Conservation (phyloP, 129 eudicot genomes). For the Tagetes erecta region DNA sequence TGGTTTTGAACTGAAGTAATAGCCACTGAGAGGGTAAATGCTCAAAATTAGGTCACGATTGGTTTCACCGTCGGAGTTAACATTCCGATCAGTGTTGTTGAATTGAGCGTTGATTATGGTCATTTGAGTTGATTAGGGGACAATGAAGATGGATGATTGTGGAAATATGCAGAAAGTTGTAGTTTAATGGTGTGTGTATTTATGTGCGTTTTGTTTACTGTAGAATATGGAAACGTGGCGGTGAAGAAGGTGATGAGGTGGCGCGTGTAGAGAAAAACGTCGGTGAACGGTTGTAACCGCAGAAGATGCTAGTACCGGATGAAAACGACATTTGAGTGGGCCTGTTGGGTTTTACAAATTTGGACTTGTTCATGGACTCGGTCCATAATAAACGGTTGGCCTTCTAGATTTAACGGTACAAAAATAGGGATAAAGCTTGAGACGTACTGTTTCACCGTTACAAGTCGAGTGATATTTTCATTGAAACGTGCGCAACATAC, state of each 20-base stretch:
- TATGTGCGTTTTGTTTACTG: too few species aligned
- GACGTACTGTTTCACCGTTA: too few species aligned
- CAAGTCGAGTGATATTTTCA: too few species aligned
- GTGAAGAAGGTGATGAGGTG: slow-evolving; percentile 34
- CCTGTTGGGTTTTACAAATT: too few species aligned
- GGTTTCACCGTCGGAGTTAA: background rate
- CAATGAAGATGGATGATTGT: background rate
- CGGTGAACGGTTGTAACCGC: slow-evolving; percentile 26
- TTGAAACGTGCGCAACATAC: too few species aligned
- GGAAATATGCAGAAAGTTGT: background rate
- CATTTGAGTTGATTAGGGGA: background rate
- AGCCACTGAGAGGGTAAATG: slow-evolving; percentile 60
- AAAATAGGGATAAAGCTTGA: too few species aligned
- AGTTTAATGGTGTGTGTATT: background rate
- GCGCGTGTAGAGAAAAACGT: slow-evolving; percentile 23
- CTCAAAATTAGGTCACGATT: slow-evolving; percentile 28
- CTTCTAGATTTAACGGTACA: too few species aligned
- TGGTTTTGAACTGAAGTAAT: slow-evolving; percentile 66
- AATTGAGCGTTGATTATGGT: background rate
- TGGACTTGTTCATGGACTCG: too few species aligned
- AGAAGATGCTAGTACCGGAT: background rate
- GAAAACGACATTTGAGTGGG: background rate
- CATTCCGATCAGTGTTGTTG: background rate
- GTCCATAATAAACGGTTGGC: too few species aligned
- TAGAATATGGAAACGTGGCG: slow-evolving; percentile 19